Percentiles rank a stretch among this genome's conserved stretches.
These are phyloP conservation scores for Lipomyces kockii DNA, from an alignment of 805 yeast species.

Conservation along the genomic window DNA sequence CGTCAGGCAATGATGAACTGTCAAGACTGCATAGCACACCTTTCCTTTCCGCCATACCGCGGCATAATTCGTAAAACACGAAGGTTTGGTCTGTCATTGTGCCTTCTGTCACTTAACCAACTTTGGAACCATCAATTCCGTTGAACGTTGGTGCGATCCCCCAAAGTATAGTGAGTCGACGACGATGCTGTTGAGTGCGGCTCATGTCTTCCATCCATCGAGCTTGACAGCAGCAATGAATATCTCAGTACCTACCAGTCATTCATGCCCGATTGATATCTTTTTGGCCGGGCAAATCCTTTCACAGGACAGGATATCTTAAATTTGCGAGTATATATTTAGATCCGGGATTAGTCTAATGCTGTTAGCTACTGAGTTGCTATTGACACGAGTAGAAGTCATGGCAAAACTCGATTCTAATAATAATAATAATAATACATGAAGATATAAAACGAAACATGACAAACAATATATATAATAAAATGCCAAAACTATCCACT, in stretches of 20 bases:
- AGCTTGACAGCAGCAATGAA: no score
- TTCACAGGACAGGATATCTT: no score
- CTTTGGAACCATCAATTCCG: neutral
- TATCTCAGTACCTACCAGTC: no score
- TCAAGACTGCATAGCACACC: conserved; percentile 13
- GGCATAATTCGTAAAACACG: conserved; percentile 25
- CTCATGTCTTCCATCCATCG: neutral
- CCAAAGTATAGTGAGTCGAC: neutral
- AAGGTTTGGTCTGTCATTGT: conserved; percentile 16
- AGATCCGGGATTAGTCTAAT: no score
- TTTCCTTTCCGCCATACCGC: conserved; percentile 20
- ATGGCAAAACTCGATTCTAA: neutral
- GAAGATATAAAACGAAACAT: neutral
- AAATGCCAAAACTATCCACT: conserved; percentile 8
- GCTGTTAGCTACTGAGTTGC: no score
- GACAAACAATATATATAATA: neutral
- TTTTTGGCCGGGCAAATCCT: no score
- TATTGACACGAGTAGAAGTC: neutral
- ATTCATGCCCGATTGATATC: no score
- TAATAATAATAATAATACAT: conserved; percentile 1
- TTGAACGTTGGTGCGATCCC: neutral
- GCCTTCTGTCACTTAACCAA: neutral
- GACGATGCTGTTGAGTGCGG: neutral
- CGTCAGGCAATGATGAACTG: neutral
- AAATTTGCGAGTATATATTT: no score